Conservation (phyloP, 2,329 filamentous ascomycete species). For the Trichoderma oligosporum region DNA sequence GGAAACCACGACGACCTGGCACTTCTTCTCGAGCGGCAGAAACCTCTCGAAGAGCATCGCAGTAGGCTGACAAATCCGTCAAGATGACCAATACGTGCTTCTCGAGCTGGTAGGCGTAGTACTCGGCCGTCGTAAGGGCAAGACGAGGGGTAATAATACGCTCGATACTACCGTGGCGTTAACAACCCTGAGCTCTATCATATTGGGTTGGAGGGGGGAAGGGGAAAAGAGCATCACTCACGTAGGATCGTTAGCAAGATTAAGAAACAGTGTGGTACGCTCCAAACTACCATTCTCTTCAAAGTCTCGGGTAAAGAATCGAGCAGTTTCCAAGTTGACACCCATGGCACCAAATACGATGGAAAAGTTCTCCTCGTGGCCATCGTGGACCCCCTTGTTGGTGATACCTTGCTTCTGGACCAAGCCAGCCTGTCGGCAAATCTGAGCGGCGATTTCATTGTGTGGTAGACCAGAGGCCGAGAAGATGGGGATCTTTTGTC, state of each 20-base stretch:
- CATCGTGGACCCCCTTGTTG: constrained; percentile 94
- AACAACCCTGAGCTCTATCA: constrained; percentile 19
- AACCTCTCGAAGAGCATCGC: constrained; percentile 96
- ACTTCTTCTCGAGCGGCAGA: constrained; percentile 98
- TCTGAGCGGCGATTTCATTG: constrained; percentile 98
- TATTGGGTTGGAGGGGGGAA: not conserved
- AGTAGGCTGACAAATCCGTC: constrained; percentile 96
- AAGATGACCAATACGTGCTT: constrained; percentile 99
- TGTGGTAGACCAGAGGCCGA: constrained; percentile 96
- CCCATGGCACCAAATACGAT: constrained; percentile 99
- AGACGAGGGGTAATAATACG: constrained; percentile 99
- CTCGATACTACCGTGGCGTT: constrained; percentile 66
- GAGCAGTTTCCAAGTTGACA: constrained; percentile 98
- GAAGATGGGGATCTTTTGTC: constrained; percentile 99
- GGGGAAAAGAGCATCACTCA: constrained; percentile 46
- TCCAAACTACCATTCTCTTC: constrained; percentile 99
- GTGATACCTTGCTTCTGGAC: constrained; percentile 74
- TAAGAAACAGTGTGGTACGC: constrained; percentile 94
- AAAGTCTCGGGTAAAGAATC: constrained; percentile 98
- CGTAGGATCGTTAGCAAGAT: constrained; percentile 98
- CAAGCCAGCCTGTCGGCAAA: constrained; percentile 93
- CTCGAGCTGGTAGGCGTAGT: constrained; percentile 99
- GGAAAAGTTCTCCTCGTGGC: constrained; percentile 98
- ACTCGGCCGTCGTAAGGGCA: constrained; percentile 95
- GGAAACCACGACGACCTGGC: constrained; percentile 97